Evolutionary conservation across 169 alveolate genomes (phyloP), one percentile per base, ranked within the genome.

Genomic region (Theileria annulata): DNA sequence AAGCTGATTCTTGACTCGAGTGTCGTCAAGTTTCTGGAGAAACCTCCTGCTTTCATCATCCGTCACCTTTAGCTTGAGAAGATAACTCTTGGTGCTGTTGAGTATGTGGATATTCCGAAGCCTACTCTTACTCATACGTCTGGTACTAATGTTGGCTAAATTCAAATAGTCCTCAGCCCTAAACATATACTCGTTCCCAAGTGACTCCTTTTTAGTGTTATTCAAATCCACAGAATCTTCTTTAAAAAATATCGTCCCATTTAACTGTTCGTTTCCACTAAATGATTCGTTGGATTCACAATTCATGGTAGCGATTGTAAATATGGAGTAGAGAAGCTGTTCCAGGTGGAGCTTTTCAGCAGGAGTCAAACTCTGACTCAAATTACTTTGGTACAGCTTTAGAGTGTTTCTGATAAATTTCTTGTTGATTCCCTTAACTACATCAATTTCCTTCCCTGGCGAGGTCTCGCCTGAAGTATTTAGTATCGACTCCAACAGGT

Each of bases 1-100:
- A 12, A 70, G 54, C 23, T 70, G 77, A 35, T 70, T 51, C n/a
- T 23, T 28, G 63, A 70, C 67, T 63, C 33, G 56, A 30, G 63
- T 23, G 9, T 58, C 15, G 17, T 51, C 51, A 5, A 70, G 35
- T 25, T 64, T 64, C 31, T 31, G 17, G 3, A 64, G 27, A 8
- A 64, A 42, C 15, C 15, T 35, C 8, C 25, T 25, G 56, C 35
- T 64, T 64, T 64, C 56, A 12, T 64, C 73, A 23, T 64, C 73
- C 1, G 73, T 35, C 9, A 0, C 42, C 63, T 64, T 64, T 2
- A 42, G 31, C 42, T 4, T n/a, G 28, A 64, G 31, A 19, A 64
- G 37, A 25, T 64, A 64, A 3, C n/a, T 64, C 56, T 8, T n/a
- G 8, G 73, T 64, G 59, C 17, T 0, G 37, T 64, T 64, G 30